Evolutionary conservation across 2,329 filamentous ascomycete genomes (phyloP), one percentile per base, ranked within the genome.

Genomic region (Cordyceps fumosorosea): DNA sequence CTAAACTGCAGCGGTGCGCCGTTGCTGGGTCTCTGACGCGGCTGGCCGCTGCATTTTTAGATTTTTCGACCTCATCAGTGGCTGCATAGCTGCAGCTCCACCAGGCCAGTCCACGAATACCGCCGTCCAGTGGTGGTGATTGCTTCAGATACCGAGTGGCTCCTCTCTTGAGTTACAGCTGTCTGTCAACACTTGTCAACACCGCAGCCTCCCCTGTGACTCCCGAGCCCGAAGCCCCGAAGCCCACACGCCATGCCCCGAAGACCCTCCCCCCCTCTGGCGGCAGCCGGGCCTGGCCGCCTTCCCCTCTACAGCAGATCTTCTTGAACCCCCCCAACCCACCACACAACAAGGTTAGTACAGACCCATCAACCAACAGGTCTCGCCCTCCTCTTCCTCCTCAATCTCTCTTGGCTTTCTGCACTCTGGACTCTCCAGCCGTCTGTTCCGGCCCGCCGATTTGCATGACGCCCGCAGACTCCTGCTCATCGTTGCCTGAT

Each of bases 291-390:
- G 44, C 44, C 44, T 47, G 44, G n/a, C 44, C 44, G 44, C 44
- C 44, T 24, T 34, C 24, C 37, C 37, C 24, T 45, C 47, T 12
- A 47, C 5, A 12, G 34, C 34, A 60, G 57, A 60, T 60, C 48
- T 53, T 48, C 48, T 45, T 12, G 20, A 20, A 24, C 18, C 29
- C 29, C 51, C 11, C 51, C 51, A 16, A 8, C 22, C 22, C 37
- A 29, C 24, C 24, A n/a, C 24, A 42, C 34, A 52, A 37, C 34
- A 11, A 37, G 34, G 8, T 37, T 37, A 37, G 34, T 37, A 12
- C 34, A 37, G 34, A 37, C 34, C 47, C 42, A 44, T 42, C 37
- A 45, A 56, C 57, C 57, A 60, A 60, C 57, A 60, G 53, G 37
- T 20, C 26, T 8, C 18, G 45, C n/a, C n/a, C 26, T n/a, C 20